Base-by-base conservation (phyloP, 2,329 filamentous ascomycete species). In the Colletotrichum coccodes region DNA sequence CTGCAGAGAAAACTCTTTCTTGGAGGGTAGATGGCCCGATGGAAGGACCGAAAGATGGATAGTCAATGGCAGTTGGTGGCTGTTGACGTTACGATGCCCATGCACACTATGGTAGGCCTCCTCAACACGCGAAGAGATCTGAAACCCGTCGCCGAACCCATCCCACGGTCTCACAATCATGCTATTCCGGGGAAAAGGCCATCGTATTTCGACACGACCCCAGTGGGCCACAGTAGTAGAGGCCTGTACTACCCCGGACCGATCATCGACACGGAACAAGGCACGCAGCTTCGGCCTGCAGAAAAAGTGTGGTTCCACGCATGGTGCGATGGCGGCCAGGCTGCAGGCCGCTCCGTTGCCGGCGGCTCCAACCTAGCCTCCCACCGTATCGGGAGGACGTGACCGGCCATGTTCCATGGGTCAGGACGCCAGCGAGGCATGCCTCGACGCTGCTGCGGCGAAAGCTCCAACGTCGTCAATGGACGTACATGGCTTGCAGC, bases 311-410 rank as follows among this genome's bases (percentile, higher is more conserved):
- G 36, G 32, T 18, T 36, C 53, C 30, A 30, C 23, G 23, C 40
- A 49, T 49, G 58, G 40, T 49, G 36, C 63, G 59, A 42, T 42
- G 46, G 21, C 14, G 32, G 5, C 49, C 14, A 32, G 26, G 4
- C 12, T 11, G 40, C 23, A 59, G 42, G 60, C 64, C 36, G 50
- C 52, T 67, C 60, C 60, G 64, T 49, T 67, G 59, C 64, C 50
- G 52, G 60, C 60, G 58, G 58, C 64, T 63, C 64, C 50, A 8
- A 47, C 40, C 49, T 67, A 67, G 64, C 60, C 34, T 44, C 44
- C 50, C 59, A 28, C 28, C 21, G 23, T 26, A 50, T 44, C 50
- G 52, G 64, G 28, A 67, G 49, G 59, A 61, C 32, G 21, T 42
- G 44, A 14, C 30, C 47, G 36, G 40, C 32, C 26, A 50, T 16